Evolutionary conservation across 345 rosid species (phyloP), one percentile per base, ranked within the genome.

Genomic region (Adansonia digitata): DNA sequence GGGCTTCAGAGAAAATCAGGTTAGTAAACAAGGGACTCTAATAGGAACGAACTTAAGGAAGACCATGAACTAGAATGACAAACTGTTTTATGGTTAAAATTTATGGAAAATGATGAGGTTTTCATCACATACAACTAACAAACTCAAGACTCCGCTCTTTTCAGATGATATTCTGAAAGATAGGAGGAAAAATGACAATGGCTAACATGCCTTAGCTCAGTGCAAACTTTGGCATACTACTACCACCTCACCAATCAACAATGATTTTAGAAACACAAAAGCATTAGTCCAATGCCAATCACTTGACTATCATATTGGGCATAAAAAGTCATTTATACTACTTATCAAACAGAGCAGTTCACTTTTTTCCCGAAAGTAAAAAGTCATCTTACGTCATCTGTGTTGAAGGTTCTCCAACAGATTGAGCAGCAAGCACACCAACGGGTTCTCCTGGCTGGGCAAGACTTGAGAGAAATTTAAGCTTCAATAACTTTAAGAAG

Each of bases 401-500:
- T 73, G 99, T 95, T 14, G 99, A 95, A 71, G 99, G 99, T 86
- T 95, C 99, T 80, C 99, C 99, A 5, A 95, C 99, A 80, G 99
- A 95, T 72, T 95, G 99, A 74, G 96, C 91, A 75, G 99, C 98
- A 83, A 95, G 96, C 79, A 95, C 89, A 77, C 99, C 99, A 69
- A 95, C 97, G 24, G 99, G 96, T 82, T 95, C 99, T 69, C 99
- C 99, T 52, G 98, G 99, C 84, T 93, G 98, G 34, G 97, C 99
- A 69, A 95, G 99, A 83, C 98, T 91, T 34, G 84, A 82, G 72
- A 90, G 78, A 80, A 84, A 95, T 75, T 89, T 93, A 77, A 86
- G 88, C 82, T 87, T 84, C 81, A 93, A 74, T 72, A 91, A 82
- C 53, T 89, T 84, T 79, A 88, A 74, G 63, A 95, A 77, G 66